Base-by-base conservation (phyloP, 1,284 basidiomycete genomes). In the Coniophora puteana region DNA sequence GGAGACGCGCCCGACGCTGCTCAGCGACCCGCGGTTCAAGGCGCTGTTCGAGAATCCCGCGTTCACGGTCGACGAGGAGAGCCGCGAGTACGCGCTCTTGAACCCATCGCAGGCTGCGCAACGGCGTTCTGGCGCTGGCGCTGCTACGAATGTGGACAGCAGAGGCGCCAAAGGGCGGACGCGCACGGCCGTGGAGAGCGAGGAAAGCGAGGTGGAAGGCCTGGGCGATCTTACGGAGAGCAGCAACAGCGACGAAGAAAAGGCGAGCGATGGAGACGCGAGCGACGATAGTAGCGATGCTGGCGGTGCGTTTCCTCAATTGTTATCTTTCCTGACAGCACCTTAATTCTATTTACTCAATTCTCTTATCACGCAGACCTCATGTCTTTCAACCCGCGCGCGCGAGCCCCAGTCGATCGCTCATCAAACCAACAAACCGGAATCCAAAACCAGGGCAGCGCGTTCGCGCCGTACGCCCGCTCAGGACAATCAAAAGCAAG, bases 11-110 rank as follows among this genome's bases (percentile, higher is more conserved):
- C 62, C 68, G 33, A 83, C 63, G 40, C 65, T 99, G 48, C 78
- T 98, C 47, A 80, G 68, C 36, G 96, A 99, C 65, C 78, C 86
- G 41, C 87, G 96, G 48, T 99, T 99, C 78, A 74, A 83, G 43
- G 87, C 85, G 40, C 73, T 99, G 35, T 99, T 96, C 67, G 83
- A 90, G 62, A 85, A 98, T 57, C 87, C 92, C n/a, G 90, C 90
- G 45, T 99, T 91, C 63, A 77, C 90, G 58, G 89, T 99, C 51
- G 94, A 99, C 63, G 86, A 93, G 66, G 75, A 67, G 30, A 89
- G 74, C 49, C 74, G 89, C 57, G 96, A 98, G 66, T 99, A 77
- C 58, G 86, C 86, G 17, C 67, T 98, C 51, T 78, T 97, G 61
- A 95, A 99, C 61, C 95, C 96, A 4, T 93, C 90, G 7, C 68